Conservation (phyloP, 441 rosid species). For the Kokia cookei region DNA sequence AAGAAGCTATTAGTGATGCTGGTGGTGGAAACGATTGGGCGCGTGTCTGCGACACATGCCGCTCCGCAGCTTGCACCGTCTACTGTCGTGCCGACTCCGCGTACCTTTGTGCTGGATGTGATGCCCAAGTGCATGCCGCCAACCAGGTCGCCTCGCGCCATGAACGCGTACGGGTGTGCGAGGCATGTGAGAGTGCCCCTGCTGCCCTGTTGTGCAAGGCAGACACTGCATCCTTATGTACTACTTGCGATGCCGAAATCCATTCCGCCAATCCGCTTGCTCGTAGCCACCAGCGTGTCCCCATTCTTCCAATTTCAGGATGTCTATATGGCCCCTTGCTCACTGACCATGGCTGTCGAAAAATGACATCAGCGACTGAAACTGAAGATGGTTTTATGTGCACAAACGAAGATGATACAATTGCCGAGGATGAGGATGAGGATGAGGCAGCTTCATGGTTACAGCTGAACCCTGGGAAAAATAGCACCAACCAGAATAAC, state of each 20-base stretch:
- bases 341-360: slow-evolving; percentile 19
- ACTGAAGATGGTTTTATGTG: slow-evolving; percentile 27
- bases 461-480: slow-evolving; percentile 45
- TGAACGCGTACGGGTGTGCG: slow-evolving; percentile 78
- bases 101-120: slow-evolving; percentile 66
- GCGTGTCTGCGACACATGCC: slow-evolving; percentile 69
- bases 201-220: slow-evolving; percentile 90
- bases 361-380: slow-evolving; percentile 14
- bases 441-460: slow-evolving; percentile 88
- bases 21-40: slow-evolving; percentile 45
- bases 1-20: slow-evolving; percentile 34
- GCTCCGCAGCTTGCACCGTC: slow-evolving; percentile 62
- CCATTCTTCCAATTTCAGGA: slow-evolving; percentile 59
- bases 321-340: slow-evolving; percentile 19
- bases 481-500: slow-evolving; percentile 29
- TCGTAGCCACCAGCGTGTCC: slow-evolving; percentile 83
- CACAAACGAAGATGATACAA: slow-evolving; percentile 35
- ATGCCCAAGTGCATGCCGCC: slow-evolving; percentile 66
- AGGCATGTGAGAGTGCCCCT: slow-evolving; percentile 78
- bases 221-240: slow-evolving; percentile 83
- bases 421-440: slow-evolving; percentile 21
- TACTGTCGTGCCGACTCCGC: slow-evolving; percentile 86
- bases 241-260: slow-evolving; percentile 71
- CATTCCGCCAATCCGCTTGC: slow-evolving; percentile 95
- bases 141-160: slow-evolving; percentile 79